Evolutionary conservation across 2,329 filamentous ascomycete genomes (phyloP).

Genomic region (Ascochyta koolunga): DNA sequence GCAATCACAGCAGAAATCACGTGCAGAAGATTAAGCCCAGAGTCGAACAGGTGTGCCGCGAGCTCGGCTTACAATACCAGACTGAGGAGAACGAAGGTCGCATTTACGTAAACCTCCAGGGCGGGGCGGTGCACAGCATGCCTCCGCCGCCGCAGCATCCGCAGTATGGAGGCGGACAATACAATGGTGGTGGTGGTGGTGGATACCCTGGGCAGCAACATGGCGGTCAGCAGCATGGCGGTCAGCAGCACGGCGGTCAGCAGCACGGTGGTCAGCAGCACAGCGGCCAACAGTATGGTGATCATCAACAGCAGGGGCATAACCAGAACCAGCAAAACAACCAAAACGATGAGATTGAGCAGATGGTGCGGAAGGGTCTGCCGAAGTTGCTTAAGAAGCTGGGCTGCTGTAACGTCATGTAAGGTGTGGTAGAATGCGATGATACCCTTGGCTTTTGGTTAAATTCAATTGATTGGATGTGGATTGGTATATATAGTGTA

Average conservation of each 20-base stretch:
- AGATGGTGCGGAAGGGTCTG: slow-evolving; percentile 66
- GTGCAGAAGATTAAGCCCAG: slow-evolving; percentile 96
- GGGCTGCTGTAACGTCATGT: slow-evolving; percentile 79
- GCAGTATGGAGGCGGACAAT: slow-evolving; percentile 42
- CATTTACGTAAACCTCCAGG: slow-evolving; percentile 86
- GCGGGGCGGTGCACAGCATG: slow-evolving; percentile 60
- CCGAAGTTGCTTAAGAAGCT: slow-evolving; percentile 67
- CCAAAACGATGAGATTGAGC: slow-evolving; percentile 62
- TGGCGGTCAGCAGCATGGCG: slow-evolving; percentile 45
- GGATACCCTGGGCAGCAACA: slow-evolving; percentile 42
- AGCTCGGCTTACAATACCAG: slow-evolving; percentile 79
- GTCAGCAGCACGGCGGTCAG: slow-evolving; percentile 52
- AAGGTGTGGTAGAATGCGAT: slow-evolving; percentile 9
- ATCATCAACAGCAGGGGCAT: slow-evolving; percentile 40
- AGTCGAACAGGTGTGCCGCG: slow-evolving; percentile 83
- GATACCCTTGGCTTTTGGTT: slow-evolving; percentile 18
- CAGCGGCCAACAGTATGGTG: slow-evolving; percentile 44
- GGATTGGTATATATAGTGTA: not conserved
- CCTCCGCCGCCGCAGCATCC: slow-evolving; percentile 50
- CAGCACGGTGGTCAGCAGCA: slow-evolving; percentile 50
- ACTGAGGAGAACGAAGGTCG: slow-evolving; percentile 90
- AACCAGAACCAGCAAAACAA: slow-evolving; percentile 54
- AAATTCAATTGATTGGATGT: not conserved
- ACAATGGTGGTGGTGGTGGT: slow-evolving; percentile 32
- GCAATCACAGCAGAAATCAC: slow-evolving; percentile 81